phyloP scores from a whole-genome alignment of 345 rosid genomes.

The Eucalyptus pauciflora region DNA sequence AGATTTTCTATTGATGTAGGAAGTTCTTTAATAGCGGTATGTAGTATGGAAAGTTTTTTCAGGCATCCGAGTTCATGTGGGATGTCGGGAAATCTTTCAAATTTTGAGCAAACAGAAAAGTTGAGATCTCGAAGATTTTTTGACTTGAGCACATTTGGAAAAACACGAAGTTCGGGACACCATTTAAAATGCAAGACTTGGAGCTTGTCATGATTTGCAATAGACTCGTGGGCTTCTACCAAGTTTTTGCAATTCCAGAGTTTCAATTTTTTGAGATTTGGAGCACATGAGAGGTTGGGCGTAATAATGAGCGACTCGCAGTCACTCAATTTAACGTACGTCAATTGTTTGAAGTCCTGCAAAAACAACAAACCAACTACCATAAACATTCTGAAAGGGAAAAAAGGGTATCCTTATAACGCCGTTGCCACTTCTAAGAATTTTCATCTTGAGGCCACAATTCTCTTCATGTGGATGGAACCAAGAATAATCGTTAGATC shows the following conservation, averaged over 20 bases:
- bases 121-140: not conserved
- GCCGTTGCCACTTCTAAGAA: too few species aligned
- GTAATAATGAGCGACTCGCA: rapidly evolving
- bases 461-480: too few species aligned
- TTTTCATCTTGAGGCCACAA: too few species aligned
- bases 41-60: rapidly evolving
- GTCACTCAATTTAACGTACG: not conserved
- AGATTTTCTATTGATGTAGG: not conserved
- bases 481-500: too few species aligned
- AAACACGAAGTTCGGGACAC: not conserved
- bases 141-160: not conserved
- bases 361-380: too few species aligned
- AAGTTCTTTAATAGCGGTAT: not conserved
- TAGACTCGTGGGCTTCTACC: not conserved
- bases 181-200: rapidly evolving
- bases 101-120: rapidly evolving
- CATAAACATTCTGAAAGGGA: too few species aligned
- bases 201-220: not conserved
- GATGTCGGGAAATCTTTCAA: not conserved
- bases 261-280: not conserved
- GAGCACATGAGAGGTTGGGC: not conserved
- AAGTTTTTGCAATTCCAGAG: not conserved
- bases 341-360: too few species aligned
- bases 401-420: too few species aligned
- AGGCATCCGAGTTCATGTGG: rapidly evolving